Conservation (phyloP, 2,329 filamentous ascomycete genomes). For the Aspergillus sclerotialis region DNA sequence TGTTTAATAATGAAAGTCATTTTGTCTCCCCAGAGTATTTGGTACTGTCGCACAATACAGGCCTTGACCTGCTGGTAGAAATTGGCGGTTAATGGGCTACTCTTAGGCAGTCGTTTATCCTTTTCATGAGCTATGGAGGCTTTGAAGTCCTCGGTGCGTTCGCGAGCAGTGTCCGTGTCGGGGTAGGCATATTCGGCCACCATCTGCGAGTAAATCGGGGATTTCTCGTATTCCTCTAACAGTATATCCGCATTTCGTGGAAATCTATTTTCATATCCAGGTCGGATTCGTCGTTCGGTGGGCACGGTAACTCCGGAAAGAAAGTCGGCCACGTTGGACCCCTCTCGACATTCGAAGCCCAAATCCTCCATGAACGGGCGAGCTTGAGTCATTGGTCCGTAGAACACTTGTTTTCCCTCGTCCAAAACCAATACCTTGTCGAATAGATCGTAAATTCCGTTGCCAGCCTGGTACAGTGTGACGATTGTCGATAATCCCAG, state of each 20-base stretch:
- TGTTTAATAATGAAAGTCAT: conserved; percentile 59
- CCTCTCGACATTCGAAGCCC: conserved; percentile 56
- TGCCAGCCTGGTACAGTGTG: conserved; percentile 63
- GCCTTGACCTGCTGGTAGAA: conserved; percentile 51
- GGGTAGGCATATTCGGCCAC: conserved; percentile 53
- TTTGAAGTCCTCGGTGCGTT: conserved; percentile 49
- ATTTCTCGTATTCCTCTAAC: conserved; percentile 45
- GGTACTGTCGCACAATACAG: conserved; percentile 55
- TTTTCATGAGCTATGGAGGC: conserved; percentile 50
- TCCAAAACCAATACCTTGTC: conserved; percentile 65
- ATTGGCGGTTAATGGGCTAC: conserved; percentile 51
- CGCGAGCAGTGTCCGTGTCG: conserved; percentile 40
- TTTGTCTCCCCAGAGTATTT: conserved; percentile 60
- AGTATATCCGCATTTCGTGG: conserved; percentile 40
- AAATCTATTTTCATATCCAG: conserved; percentile 38
- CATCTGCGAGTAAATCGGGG: conserved; percentile 46
- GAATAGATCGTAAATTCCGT: conserved; percentile 63
- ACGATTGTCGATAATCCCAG: conserved; percentile 55
- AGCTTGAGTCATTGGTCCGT: conserved; percentile 53
- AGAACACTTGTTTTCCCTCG: conserved; percentile 59
- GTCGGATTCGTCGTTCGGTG: conserved; percentile 39
- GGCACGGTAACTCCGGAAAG: conserved; percentile 59
- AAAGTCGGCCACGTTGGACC: conserved; percentile 60
- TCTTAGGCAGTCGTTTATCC: conserved; percentile 45
- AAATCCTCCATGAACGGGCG: conserved; percentile 58